phyloP scores from a whole-genome alignment of 768 basidiomycete species.

The Lactifluus rugatus region DNA sequence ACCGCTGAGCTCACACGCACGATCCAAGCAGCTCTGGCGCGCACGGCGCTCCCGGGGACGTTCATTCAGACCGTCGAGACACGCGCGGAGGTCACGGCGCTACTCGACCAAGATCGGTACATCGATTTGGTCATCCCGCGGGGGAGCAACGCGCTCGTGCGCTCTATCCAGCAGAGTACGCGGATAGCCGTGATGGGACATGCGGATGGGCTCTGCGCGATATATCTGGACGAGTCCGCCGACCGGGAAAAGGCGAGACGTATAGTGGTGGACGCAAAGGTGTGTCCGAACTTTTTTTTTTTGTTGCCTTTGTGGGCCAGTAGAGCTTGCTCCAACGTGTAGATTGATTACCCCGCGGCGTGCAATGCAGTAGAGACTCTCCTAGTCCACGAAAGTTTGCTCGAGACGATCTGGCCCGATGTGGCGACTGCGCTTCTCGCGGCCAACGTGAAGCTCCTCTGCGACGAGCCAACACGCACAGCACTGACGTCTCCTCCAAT shows the following conservation, averaged over 20 bases:
- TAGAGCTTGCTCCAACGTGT: not conserved
- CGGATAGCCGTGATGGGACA: conserved; percentile 98
- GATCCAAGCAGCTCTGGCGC: conserved; percentile 67
- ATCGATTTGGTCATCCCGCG: conserved; percentile 97
- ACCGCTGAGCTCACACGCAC: conserved; percentile 65
- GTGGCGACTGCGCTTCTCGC: conserved; percentile 66
- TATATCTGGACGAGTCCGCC: conserved; percentile 82
- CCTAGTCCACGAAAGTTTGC: conserved; percentile 65
- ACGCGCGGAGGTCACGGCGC: conserved; percentile 78
- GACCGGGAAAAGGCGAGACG: conserved; percentile 70
- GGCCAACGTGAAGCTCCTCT: conserved; percentile 66
- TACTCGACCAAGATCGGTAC: conserved; percentile 80
- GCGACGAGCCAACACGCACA: conserved; percentile 56
- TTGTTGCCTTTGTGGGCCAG: too few relatives aligned
- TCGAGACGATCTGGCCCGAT: conserved; percentile 69
- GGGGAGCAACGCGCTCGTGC: conserved; percentile 86
- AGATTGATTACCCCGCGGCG: conserved; percentile 93
- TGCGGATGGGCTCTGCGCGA: conserved; percentile 88
- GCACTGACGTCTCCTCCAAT: conserved; percentile 37
- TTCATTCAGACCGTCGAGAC: conserved; percentile 93
- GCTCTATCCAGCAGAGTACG: conserved; percentile 79
- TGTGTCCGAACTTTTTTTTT: conserved; percentile 23
- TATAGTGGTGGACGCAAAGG: conserved; percentile 87
- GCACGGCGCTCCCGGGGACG: conserved; percentile 60
- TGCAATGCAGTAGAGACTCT: conserved; percentile 92